Base-by-base conservation (phyloP, 2,329 filamentous ascomycete genomes). In the Epichloe elymi region DNA sequence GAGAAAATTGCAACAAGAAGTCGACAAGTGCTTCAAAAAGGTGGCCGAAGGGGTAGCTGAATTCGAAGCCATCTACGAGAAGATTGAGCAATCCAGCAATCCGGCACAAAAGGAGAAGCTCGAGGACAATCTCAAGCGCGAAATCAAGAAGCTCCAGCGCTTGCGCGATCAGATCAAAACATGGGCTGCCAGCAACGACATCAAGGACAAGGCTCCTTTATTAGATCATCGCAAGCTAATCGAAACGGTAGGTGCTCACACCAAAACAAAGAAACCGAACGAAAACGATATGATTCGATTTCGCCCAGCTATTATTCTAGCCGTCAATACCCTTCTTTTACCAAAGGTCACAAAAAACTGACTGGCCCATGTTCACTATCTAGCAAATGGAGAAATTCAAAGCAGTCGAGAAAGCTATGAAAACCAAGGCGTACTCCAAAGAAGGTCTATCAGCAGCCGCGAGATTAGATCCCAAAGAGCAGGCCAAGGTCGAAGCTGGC, bases 351-450 rank as follows among this genome's bases (percentile, higher is more conserved):
- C 30, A 30, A 30, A 46, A 26, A 41, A 36, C 37, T 50, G 41
- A 30, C 14, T 23, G 37, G 26, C 20, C 3, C 38, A 38, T 37
- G 5, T 47, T 46, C 46, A 11, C 23, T 36, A 14, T 61, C 67
- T 71, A 93, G 88, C 85, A 91, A 86, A 98, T 98, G 93, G 93
- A 98, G 72, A 89, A 88, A 63, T 98, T 98, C 80, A 98, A 98
- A 74, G 91, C 90, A n/a, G 93, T 98, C 49, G 93, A 98, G 70
- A 98, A 98, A 75, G 93, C 95, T 63, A 97, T 98, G 93, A 98
- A 98, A 76, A 98, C 93, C 52, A 98, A 98, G 70, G 93, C 93
- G 55, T 98, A 95, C 71, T 97, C 93, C 55, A 97, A 98, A 75
- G 93, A 97, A 70, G 93, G 93, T 43, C 73, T 98, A 57, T 93